Base-by-base conservation (phyloP, 352 stramenopile genomes). In the Globisporangium cystogenes region DNA sequence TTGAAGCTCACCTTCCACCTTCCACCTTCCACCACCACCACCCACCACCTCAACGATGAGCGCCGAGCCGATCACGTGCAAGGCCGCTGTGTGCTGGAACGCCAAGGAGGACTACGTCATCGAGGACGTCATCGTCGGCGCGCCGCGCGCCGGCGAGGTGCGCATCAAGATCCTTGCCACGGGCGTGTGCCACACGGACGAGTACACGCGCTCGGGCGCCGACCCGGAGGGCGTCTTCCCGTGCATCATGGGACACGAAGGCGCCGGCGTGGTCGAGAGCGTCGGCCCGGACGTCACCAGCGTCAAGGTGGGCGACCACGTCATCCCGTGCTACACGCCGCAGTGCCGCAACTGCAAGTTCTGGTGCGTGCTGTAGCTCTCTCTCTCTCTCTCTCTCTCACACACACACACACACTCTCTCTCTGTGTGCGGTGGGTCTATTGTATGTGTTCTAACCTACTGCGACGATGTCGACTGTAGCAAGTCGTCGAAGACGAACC, bases 281-380 rank as follows among this genome's bases (percentile, higher is more conserved):
- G 80, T 93, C 7, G 84, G 82, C 3, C 68, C 72, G 11, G 72
- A 88, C 41, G 84, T 94, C 41, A 94, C 80, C 10, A 78, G 68
- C 24, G 41, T 94, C 51, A 82, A 94, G 67, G 82, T 90, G 41
- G 84, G 84, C 47, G 84, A 94, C 68, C 79, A 98, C 62, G 93
- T 98, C 35, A 95, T 99, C 65, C 96, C 96, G 36, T 98, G 92
- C 77, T 99, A 98, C 72, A 97, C 87, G 51, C 87, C 88, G 49
- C 79, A 96, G 63, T 96, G 85, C 76, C 80, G 80, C 66, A 90
- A 90, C 46, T 93, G 82, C 74, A 93, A 93, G 65, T 93, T 93
- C 60, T 93, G 82, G 71, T 82, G 47, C 46, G 68, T 53, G 20
- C 36, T n/a, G n/a, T n/a, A n/a, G n/a, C n/a, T n/a, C n/a, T n/a